Conservation (phyloP, 352 stramenopile genomes). For the Hyaloperonospora brassicae region DNA sequence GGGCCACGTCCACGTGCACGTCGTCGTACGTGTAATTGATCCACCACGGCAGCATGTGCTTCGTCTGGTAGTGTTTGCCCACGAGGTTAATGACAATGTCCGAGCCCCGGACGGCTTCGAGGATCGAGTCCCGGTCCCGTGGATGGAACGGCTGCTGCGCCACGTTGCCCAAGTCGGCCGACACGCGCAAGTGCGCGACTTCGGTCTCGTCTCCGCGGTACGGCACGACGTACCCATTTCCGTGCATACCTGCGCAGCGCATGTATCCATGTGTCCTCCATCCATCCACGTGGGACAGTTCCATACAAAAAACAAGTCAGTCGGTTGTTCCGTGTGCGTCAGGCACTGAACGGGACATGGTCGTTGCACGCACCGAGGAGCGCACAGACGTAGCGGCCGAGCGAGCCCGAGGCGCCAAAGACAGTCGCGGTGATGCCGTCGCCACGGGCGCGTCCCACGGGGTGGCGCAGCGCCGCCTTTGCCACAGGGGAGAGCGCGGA, state of each 20-base stretch:
- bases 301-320: not conserved
- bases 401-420: slow-evolving; percentile 92
- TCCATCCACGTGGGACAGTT: not conserved
- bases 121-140: slow-evolving; percentile 90
- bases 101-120: slow-evolving; percentile 84
- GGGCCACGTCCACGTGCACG: slow-evolving; percentile 90
- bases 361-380: slow-evolving; percentile 78
- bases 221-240: slow-evolving; percentile 73
- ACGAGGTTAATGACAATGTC: slow-evolving; percentile 97
- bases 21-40: slow-evolving; percentile 95
- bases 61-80: slow-evolving; percentile 97
- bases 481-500: slow-evolving; percentile 76
- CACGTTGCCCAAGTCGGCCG: slow-evolving; percentile 90
- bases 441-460: slow-evolving; percentile 56
- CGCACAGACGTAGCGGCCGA: slow-evolving; percentile 92
- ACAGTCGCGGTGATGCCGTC: slow-evolving; percentile 89
- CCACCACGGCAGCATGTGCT: slow-evolving; percentile 88
- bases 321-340: too few species aligned
- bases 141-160: slow-evolving; percentile 71
- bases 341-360: too few species aligned
- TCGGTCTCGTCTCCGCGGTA: slow-evolving; percentile 93
- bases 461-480: slow-evolving; percentile 68
- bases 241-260: slow-evolving; percentile 40
- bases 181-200: slow-evolving; percentile 90
- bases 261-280: not conserved